These are phyloP conservation scores for Suhomyces bribrorum DNA, from an alignment of 1,139 yeast genomes.

Conservation along the genomic window DNA sequence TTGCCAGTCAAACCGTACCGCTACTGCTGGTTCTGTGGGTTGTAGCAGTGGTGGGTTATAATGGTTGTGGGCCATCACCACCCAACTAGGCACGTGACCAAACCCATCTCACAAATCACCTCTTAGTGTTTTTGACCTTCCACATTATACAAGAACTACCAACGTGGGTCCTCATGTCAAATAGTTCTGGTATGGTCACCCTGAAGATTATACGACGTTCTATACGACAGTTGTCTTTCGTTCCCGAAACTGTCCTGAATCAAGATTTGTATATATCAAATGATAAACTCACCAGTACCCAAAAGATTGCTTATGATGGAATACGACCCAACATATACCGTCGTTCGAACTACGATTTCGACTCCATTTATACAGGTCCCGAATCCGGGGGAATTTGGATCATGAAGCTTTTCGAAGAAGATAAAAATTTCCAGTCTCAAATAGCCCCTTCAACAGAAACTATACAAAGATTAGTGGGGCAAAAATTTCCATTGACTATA, in stretches of 20 bases:
- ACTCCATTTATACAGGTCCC: conserved; percentile 15
- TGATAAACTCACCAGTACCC: conserved; percentile 12
- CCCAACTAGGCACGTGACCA: background rate
- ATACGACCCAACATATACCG: conserved; percentile 18
- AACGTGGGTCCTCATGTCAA: no score
- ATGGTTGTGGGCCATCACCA: background rate
- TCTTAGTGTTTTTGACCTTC: no score
- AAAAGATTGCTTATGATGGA: conserved; percentile 16
- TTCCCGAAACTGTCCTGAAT: conserved; percentile 19
- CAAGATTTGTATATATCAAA: conserved; percentile 18
- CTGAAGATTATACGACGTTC: background rate
- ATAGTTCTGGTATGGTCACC: no score
- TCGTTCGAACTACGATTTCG: conserved; percentile 18
- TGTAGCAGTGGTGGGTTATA: background rate
- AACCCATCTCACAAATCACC: background rate
- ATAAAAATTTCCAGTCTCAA: conserved; percentile 13
- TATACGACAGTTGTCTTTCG: background rate
- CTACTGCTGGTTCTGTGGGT: no score
- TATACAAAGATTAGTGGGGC: conserved; percentile 20
- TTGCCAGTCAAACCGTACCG: no score
- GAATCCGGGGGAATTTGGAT: conserved; percentile 15
- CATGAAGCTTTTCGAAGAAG: conserved; percentile 14
- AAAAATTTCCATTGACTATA: conserved; percentile 22
- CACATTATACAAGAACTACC: no score
- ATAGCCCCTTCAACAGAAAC: conserved; percentile 13